A percentile compares a stretch with the other conserved stretches of the same genome.
Evolutionary conservation across 2,329 filamentous ascomycete genomes (phyloP).

Genomic region (Herpotrichia juniperi): DNA sequence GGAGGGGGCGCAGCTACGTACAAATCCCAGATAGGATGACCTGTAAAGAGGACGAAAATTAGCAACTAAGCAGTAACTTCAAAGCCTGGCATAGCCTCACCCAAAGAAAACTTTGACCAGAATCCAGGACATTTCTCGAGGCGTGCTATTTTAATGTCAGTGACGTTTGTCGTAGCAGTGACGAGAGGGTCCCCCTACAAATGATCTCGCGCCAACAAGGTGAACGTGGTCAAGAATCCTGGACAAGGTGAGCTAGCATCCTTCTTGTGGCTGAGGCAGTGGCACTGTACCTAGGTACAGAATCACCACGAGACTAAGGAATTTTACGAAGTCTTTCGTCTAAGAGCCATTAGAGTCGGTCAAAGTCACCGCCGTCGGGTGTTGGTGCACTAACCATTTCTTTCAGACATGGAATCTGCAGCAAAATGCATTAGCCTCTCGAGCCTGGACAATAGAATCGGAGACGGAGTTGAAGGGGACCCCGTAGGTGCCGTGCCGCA

Average conservation of each 20-base stretch:
- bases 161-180: no score
- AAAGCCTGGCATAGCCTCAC: slow-evolving; percentile 26
- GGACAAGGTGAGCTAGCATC: slow-evolving; percentile 8
- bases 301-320: slow-evolving; percentile 77
- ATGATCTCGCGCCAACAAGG: slow-evolving; percentile 73
- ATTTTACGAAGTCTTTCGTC: slow-evolving; percentile 88
- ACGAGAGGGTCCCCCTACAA: slow-evolving; percentile 36
- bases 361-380: slow-evolving; percentile 10
- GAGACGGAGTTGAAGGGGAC: neutral
- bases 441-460: neutral
- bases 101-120: slow-evolving; percentile 83
- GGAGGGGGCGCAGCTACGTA: slow-evolving; percentile 47
- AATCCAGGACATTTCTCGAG: slow-evolving; percentile 74
- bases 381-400: slow-evolving; percentile 69
- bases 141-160: slow-evolving; percentile 41
- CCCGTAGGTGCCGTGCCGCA: slow-evolving; percentile 6
- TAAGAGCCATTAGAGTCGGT: slow-evolving; percentile 34
- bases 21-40: slow-evolving; percentile 75
- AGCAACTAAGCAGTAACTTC: slow-evolving; percentile 7
- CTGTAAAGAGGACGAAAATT: slow-evolving; percentile 22
- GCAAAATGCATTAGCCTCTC: slow-evolving; percentile 16
- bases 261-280: slow-evolving; percentile 5
- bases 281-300: slow-evolving; percentile 70
- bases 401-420: slow-evolving; percentile 81
- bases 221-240: slow-evolving; percentile 88